These are phyloP conservation scores for Colletotrichum sidae DNA, from an alignment of 2,329 filamentous ascomycete genomes.

Conservation along the genomic window DNA sequence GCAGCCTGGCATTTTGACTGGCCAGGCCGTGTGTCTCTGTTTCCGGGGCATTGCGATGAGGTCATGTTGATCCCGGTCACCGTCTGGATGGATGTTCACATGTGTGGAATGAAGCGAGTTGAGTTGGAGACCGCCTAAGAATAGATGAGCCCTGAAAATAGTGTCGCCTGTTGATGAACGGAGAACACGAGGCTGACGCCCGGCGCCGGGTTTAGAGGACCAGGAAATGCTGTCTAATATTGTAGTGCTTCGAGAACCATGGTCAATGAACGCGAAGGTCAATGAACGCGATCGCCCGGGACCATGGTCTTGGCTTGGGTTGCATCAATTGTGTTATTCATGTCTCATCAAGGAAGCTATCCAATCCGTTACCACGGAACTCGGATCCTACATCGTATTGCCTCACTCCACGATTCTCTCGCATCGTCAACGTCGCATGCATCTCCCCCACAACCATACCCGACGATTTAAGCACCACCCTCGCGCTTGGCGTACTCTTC, in stretches of 20 bases:
- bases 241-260: too few species aligned
- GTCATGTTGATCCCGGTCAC: background rate
- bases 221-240: too few species aligned
- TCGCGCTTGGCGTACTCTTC: slow-evolving; percentile 74
- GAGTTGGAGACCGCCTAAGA: slow-evolving; percentile 15
- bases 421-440: background rate
- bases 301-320: too few species aligned
- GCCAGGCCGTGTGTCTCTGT: background rate
- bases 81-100: background rate
- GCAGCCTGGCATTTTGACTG: background rate
- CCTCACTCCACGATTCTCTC: background rate
- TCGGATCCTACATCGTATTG: slow-evolving; percentile 14
- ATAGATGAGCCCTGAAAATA: slow-evolving; percentile 12
- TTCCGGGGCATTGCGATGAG: background rate
- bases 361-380: slow-evolving; percentile 2
- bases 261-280: too few species aligned
- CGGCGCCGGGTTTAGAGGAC: too few species aligned
- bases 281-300: too few species aligned
- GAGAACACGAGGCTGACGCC: slow-evolving; percentile 13
- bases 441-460: background rate
- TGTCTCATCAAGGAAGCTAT: slow-evolving; percentile 17
- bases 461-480: slow-evolving; percentile 65
- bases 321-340: slow-evolving; percentile 10
- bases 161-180: slow-evolving; percentile 14
- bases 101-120: background rate